Base-by-base conservation (phyloP, 345 rosid species). In the Acer campestre region DNA sequence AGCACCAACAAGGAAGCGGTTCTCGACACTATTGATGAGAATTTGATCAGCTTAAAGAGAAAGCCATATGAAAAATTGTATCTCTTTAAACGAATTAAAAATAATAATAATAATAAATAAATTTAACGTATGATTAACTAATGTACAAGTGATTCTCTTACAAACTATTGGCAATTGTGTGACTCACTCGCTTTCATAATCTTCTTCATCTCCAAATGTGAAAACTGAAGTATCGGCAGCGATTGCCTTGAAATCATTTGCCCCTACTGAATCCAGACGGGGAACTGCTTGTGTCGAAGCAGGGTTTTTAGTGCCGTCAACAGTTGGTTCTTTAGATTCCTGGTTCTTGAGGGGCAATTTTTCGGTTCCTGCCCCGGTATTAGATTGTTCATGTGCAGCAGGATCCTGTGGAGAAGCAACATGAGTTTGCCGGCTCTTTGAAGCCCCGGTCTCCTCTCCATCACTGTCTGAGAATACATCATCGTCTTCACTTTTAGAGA, bases 141-240 rank as follows among this genome's bases (percentile, higher is more conserved):
- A 48, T 77, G 55, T 35, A 77, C 73, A 68, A 12, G 44, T n/a
- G 59, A 67, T 81, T 49, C n/a, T 68, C 66, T 1, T 16, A 11
- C 7, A 66, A 56, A 7, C 31, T 55, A 31, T 18, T 7, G 20
- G 62, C 31, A 71, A 56, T 9, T 17, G 11, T 35, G 62, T 42
- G 31, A 23, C 17, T 90, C 78, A 88, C 14, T 92, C 97, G 48
- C 98, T 95, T 77, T 89, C 94, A 18, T 81, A 90, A 74, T 94
- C 95, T 67, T 94, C 97, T 5, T 93, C 97, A 40, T 95, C 95
- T 66, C 98, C 98, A 40, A 95, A 93, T 35, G 88, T 84, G 78
- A 95, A 95, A 51, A 95, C 97, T 0, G 95, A 95, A 17, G 97
- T 94, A 69, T 92, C 98, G 22, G 99, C 97, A 62, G 98, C 97